These are phyloP conservation scores for Clavispora phyllophila DNA, from an alignment of 805 yeast species.

Conservation along the genomic window DNA sequence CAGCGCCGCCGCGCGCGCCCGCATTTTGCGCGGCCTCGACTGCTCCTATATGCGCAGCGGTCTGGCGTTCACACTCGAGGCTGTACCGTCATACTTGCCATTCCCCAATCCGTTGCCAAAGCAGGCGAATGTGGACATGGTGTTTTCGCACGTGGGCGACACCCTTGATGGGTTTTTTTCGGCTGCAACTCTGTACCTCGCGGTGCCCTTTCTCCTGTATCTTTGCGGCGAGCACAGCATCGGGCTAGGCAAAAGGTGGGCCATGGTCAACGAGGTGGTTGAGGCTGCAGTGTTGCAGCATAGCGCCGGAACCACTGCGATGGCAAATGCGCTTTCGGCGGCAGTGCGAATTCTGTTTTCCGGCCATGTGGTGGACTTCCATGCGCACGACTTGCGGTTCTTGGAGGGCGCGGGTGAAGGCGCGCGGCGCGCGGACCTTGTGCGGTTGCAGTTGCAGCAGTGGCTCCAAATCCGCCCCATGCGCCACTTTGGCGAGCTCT, in stretches of 20 bases:
- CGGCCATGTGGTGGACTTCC: slow-evolving; percentile 34
- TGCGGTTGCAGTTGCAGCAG: slow-evolving; percentile 25
- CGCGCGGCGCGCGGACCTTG: slow-evolving; percentile 4
- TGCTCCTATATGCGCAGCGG: slow-evolving; percentile 12
- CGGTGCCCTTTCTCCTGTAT: slow-evolving; percentile 3
- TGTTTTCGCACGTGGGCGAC: slow-evolving; percentile 6
- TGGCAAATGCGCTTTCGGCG: background rate
- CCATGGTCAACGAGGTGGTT: slow-evolving; percentile 4
- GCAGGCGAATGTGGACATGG: slow-evolving; percentile 4
- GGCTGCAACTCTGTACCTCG: slow-evolving; percentile 1
- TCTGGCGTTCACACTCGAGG: slow-evolving; percentile 3
- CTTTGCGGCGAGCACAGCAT: slow-evolving; percentile 4
- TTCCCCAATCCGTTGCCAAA: background rate
- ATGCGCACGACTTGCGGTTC: slow-evolving; percentile 32
- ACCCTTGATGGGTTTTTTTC: slow-evolving; percentile 7
- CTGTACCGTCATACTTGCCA: background rate
- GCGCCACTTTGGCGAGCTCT: slow-evolving; percentile 21
- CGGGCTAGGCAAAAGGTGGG: slow-evolving; percentile 1
- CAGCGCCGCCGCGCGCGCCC: background rate
- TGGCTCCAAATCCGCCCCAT: slow-evolving; percentile 38
- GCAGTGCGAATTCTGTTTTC: slow-evolving; percentile 6
- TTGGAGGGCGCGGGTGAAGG: background rate
- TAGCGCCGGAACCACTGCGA: slow-evolving; percentile 1
- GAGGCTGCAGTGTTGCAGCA: slow-evolving; percentile 4
- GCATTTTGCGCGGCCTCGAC: slow-evolving; percentile 10